These are phyloP conservation scores for Termitomyces sp. DNA, from an alignment of 768 basidiomycete species.

Conservation along the genomic window DNA sequence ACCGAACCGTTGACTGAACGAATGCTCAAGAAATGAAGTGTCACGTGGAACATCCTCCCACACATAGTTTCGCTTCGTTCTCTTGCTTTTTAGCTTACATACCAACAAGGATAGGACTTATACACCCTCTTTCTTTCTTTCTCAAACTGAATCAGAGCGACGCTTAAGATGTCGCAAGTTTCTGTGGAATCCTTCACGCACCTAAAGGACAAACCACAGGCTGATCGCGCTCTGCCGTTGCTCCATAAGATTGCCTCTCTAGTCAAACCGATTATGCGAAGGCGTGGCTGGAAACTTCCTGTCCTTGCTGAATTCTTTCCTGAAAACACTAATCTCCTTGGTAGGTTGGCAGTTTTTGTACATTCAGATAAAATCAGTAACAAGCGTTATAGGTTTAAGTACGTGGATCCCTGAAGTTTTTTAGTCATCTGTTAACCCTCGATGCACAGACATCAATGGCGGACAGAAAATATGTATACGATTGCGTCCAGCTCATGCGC, in stretches of 20 bases:
- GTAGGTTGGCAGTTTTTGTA: conserved; percentile 34
- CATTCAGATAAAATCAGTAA: not conserved
- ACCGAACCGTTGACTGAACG: no score
- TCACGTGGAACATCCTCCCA: conserved; percentile 1
- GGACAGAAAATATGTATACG: conserved; percentile 83
- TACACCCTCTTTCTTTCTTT: not conserved
- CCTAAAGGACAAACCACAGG: conserved; percentile 60
- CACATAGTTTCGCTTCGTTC: not conserved
- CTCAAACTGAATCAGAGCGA: not conserved
- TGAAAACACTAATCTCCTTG: conserved; percentile 62
- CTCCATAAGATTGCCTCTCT: conserved; percentile 68
- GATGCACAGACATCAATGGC: conserved; percentile 56
- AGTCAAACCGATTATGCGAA: conserved; percentile 93
- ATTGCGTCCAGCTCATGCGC: conserved; percentile 63
- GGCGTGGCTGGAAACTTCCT: conserved; percentile 73
- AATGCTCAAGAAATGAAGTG: not conserved
- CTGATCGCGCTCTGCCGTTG: conserved; percentile 61
- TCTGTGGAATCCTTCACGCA: conserved; percentile 67
- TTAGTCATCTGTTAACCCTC: not conserved
- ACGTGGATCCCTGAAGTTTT: conserved; percentile 4
- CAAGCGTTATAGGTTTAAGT: conserved; percentile 28
- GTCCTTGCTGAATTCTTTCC: conserved; percentile 88
- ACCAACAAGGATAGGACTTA: not conserved
- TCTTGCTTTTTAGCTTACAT: not conserved
- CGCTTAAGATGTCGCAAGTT: conserved; percentile 41